Conservation (phyloP, 805 yeast species). For the Saccharomycopsis microspora region DNA sequence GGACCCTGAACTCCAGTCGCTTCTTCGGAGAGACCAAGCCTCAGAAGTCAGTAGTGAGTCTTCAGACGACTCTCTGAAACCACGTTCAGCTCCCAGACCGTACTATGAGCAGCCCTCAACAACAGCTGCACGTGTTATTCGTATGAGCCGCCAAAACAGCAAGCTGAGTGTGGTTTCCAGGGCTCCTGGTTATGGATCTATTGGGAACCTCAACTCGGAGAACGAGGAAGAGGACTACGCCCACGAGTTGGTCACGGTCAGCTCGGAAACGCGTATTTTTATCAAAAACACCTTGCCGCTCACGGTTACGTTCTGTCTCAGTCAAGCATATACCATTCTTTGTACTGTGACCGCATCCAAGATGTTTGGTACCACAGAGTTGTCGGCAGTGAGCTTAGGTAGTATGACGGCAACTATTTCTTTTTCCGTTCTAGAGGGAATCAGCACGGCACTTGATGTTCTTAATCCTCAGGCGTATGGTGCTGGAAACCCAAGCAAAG, state of each 20-base stretch:
- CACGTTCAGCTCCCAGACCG: neutral
- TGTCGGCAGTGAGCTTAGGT: constrained; percentile 77
- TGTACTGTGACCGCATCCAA: constrained; percentile 80
- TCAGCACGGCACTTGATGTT: constrained; percentile 74
- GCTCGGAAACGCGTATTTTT: constrained; percentile 26
- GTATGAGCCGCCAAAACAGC: constrained; percentile 7
- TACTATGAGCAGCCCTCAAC: neutral
- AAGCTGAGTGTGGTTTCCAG: constrained; percentile 3
- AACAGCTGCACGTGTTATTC: neutral
- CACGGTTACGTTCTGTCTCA: constrained; percentile 46
- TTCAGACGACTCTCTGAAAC: neutral
- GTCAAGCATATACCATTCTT: constrained; percentile 66
- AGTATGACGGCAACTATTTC: constrained; percentile 78
- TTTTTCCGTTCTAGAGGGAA: constrained; percentile 70
- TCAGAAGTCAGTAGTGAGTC: neutral
- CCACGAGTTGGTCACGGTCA: constrained; percentile 25
- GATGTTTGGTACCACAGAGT: constrained; percentile 55
- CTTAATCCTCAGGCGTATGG: constrained; percentile 82
- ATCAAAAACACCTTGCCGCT: constrained; percentile 34
- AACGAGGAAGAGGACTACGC: constrained; percentile 20
- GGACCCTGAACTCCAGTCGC: constrained; percentile 4
- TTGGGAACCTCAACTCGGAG: neutral
- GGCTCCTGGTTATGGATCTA: constrained; percentile 2
- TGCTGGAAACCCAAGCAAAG: constrained; percentile 55
- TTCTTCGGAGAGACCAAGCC: neutral